Percentiles rank a stretch among this genome's conserved stretches.
Conservation (phyloP, 2,329 filamentous ascomycete species). For the Alternaria angustiovoidea region DNA sequence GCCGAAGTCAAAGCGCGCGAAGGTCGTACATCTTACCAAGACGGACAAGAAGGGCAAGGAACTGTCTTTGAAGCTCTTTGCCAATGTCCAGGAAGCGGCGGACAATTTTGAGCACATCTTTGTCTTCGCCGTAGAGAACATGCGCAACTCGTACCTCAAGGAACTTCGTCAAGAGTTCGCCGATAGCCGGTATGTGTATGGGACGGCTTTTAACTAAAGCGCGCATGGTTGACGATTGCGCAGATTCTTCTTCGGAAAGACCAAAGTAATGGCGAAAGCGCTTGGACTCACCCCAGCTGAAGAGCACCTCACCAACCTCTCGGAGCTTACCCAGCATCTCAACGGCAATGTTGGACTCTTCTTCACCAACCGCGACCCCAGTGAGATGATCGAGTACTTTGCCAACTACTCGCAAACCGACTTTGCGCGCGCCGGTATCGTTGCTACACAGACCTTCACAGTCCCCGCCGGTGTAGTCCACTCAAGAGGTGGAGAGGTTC, state of each 20-base stretch:
- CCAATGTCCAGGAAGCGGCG: constrained; percentile 84
- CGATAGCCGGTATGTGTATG: constrained; percentile 76
- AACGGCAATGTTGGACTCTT: constrained; percentile 86
- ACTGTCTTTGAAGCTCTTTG: constrained; percentile 83
- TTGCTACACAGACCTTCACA: constrained; percentile 76
- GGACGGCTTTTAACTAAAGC: neutral
- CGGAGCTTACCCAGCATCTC: constrained; percentile 73
- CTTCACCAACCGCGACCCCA: constrained; percentile 80
- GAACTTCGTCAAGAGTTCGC: constrained; percentile 83
- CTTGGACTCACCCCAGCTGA: constrained; percentile 81
- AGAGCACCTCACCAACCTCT: constrained; percentile 80
- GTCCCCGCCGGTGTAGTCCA: constrained; percentile 86
- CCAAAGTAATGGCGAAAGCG: constrained; percentile 97
- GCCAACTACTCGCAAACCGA: constrained; percentile 76
- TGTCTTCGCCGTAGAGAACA: constrained; percentile 93
- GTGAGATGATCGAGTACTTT: constrained; percentile 76
- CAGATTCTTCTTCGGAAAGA: constrained; percentile 98
- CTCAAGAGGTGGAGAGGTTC: constrained; percentile 78
- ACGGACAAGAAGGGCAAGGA: constrained; percentile 95
- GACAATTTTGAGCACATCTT: constrained; percentile 90
- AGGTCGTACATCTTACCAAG: constrained; percentile 87
- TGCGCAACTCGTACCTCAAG: constrained; percentile 97
- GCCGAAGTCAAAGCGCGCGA: constrained; percentile 96
- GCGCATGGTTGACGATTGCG: constrained; percentile 13
- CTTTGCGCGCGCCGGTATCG: constrained; percentile 87